Base-by-base conservation (phyloP, 345 rosid species). In the Eucalyptus marginata region DNA sequence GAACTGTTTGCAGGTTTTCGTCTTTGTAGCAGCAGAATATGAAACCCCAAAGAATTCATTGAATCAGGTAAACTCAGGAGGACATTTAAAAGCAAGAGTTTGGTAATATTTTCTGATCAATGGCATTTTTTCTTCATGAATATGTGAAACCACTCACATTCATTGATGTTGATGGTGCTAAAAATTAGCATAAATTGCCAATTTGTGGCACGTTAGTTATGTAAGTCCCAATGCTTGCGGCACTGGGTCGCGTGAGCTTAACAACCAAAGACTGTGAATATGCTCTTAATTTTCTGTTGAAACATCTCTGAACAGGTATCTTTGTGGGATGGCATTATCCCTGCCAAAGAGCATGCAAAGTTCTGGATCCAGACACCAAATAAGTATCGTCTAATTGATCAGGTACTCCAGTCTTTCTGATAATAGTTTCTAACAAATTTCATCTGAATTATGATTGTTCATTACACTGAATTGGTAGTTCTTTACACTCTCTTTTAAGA, bases 331-430 rank as follows among this genome's bases (percentile, higher is more conserved):
- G 97, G 94, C 11, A 97, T 98, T 36, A 96, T 98, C 88, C 97
- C 98, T 52, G 86, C 91, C 83, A 95, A 97, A 92, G 99, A 96
- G 91, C 91, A 93, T 71, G 99, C 98, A 9, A 97, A 94, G 90
- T 97, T 98, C 90, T 90, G 96, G 95, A 90, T 93, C 87, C 96
- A 95, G 79, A 92, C 95, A 51, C 92, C 96, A 54, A 98, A 96
- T 94, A 97, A 97, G 90, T 98, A 98, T 86, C 99, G 98, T 13
- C 96, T 98, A 91, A 93, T 97, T 88, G 99, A 98, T 90, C 99
- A 98, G 96, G 99, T 97, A 90, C 27, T 84, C 36, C 84, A 83
- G 87, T 18, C 89, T 56, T 10, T 51, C 15, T 17, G 50, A 44
- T 16, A 11, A 40, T 76, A 76, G 47, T 76, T 40, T 40, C 29